phyloP scores from a whole-genome alignment of 768 basidiomycete genomes.

The Psilocybe azurescens region DNA sequence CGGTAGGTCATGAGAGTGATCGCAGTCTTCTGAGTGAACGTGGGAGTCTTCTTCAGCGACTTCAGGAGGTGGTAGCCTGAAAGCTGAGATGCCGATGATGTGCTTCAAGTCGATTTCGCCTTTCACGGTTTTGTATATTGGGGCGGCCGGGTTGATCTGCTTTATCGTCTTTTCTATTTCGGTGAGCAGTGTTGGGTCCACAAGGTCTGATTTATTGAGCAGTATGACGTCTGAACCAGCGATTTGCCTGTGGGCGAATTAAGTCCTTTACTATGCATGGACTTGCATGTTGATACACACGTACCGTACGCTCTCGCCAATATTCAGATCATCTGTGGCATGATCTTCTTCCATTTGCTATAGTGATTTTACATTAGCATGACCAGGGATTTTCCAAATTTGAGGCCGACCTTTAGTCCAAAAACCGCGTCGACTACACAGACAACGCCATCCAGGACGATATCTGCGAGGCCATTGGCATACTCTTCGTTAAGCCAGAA shows the following conservation, averaged over 20 bases:
- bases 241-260: constrained; percentile 69
- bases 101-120: constrained; percentile 75
- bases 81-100: constrained; percentile 86
- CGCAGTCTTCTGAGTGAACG: constrained; percentile 33
- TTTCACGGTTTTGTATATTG: constrained; percentile 73
- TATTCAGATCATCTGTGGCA: constrained; percentile 49
- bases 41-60: constrained; percentile 18
- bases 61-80: constrained; percentile 52
- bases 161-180: constrained; percentile 66
- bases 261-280: background rate
- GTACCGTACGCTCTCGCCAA: constrained; percentile 83
- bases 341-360: constrained; percentile 90
- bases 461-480: constrained; percentile 71
- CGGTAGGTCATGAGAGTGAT: constrained; percentile 37
- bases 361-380: background rate
- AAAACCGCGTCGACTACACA: constrained; percentile 93
- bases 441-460: constrained; percentile 85
- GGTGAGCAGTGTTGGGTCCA: constrained; percentile 46
- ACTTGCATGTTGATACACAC: background rate
- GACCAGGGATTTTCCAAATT: background rate
- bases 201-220: constrained; percentile 90
- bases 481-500: constrained; percentile 91
- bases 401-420: constrained; percentile 49
- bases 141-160: constrained; percentile 80
- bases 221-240: constrained; percentile 91